phyloP scores from a whole-genome alignment of 2,329 filamentous ascomycete species.

The Colletotrichum spaethianum region DNA sequence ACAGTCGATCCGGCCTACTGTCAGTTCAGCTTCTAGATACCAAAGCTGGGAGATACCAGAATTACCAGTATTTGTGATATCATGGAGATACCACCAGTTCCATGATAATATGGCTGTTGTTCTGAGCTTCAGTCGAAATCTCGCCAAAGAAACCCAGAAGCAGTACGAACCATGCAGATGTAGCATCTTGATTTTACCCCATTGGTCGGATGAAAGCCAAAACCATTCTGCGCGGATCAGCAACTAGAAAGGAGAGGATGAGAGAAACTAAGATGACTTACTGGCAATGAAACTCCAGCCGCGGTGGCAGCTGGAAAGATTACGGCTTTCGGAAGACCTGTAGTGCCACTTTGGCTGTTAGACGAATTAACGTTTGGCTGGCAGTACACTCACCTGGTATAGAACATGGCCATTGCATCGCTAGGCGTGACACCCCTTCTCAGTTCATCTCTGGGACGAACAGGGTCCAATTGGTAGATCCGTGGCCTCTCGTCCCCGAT shows the following conservation, averaged over 20 bases:
- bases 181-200: constrained; percentile 3
- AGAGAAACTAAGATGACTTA: fast-evolving
- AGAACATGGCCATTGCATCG: constrained; percentile 76
- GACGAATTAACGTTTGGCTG: fast-evolving
- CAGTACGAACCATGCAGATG: constrained; percentile 29
- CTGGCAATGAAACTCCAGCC: constrained; percentile 44
- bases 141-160: fast-evolving
- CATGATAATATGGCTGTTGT: constrained; percentile 72
- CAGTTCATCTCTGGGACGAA: constrained; percentile 68
- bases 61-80: constrained; percentile 66
- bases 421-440: constrained; percentile 64
- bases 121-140: constrained; percentile 33
- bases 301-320: constrained; percentile 67
- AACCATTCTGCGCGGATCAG: constrained; percentile 4
- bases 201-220: background rate
- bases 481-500: constrained; percentile 55
- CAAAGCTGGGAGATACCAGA: constrained; percentile 46
- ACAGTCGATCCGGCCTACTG: constrained; percentile 61
- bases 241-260: background rate
- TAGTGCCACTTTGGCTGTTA: constrained; percentile 71
- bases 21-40: background rate
- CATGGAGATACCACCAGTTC: constrained; percentile 75
- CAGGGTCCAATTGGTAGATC: constrained; percentile 60
- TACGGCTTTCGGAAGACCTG: constrained; percentile 81
- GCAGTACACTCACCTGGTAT: constrained; percentile 63